phyloP scores from a whole-genome alignment of 306 rosid genomes.

The Senna tora region DNA sequence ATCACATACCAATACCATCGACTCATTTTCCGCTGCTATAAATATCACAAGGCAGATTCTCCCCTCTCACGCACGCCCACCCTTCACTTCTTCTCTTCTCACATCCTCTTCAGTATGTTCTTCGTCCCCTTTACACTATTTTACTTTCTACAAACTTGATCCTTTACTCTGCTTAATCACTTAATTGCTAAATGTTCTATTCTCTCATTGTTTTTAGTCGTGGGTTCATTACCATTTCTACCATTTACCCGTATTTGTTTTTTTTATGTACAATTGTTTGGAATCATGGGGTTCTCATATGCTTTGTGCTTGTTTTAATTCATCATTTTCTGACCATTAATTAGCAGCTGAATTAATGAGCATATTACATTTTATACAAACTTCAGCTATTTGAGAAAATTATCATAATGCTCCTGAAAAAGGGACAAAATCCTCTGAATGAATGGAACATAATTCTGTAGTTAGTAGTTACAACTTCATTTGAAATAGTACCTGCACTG shows the following conservation, averaged over 20 bases:
- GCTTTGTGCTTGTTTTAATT: not conserved
- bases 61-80: constrained; percentile 28
- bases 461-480: no score
- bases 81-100: constrained; percentile 26
- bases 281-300: not conserved
- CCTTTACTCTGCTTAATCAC: no score
- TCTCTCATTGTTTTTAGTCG: not conserved
- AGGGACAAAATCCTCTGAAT: not conserved
- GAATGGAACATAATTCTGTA: no score
- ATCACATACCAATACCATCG: constrained; percentile 7
- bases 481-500: no score
- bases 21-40: constrained; percentile 18
- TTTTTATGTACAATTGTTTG: not conserved
- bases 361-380: no score
- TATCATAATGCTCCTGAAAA: no score
- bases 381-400: no score
- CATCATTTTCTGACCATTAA: no score
- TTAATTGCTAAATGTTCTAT: no score
- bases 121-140: not conserved
- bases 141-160: no score
- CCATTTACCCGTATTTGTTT: not conserved
- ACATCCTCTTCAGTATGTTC: constrained; percentile 36
- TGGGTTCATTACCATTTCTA: not conserved
- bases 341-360: no score
- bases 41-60: constrained; percentile 30